A percentile compares a stretch with the other conserved stretches of the same genome.
These are phyloP conservation scores for Bothriochloa decipiens DNA, from an alignment of 176 grass and related monocot genomes.

Conservation along the genomic window DNA sequence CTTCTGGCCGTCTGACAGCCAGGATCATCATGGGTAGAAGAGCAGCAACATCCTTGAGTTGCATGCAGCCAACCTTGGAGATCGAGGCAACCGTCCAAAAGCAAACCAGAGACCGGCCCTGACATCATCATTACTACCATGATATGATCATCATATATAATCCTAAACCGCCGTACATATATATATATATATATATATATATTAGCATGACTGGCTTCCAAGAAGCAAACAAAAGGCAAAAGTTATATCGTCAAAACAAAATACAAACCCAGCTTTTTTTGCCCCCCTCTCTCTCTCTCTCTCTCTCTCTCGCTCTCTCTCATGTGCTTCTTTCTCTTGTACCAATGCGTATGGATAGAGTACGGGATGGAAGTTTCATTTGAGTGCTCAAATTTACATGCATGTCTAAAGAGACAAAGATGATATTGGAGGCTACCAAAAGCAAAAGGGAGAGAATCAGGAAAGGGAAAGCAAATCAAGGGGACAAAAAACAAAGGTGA, in stretches of 20 bases:
- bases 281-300: not conserved
- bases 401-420: constrained; percentile 63
- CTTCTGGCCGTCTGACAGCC: constrained; percentile 67
- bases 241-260: constrained; percentile 42
- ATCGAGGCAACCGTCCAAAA: constrained; percentile 33
- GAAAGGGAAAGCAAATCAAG: constrained; percentile 35
- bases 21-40: constrained; percentile 65
- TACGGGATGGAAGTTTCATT: constrained; percentile 52
- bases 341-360: constrained; percentile 49
- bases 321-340: constrained; percentile 50
- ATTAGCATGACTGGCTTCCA: constrained; percentile 54
- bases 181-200: too few species aligned
- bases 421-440: constrained; percentile 36
- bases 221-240: constrained; percentile 66
- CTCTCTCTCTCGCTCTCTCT: constrained; percentile 2
- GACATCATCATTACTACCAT: constrained; percentile 54
- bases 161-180: not conserved
- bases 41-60: constrained; percentile 30
- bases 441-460: constrained; percentile 34
- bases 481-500: constrained; percentile 51
- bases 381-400: constrained; percentile 45
- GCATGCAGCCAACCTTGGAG: constrained; percentile 27
- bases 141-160: constrained; percentile 50
- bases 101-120: constrained; percentile 22
- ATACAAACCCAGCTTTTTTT: constrained; percentile 44